Conservation (phyloP, 2,329 filamentous ascomycete species). For the Ascochyta koolunga region DNA sequence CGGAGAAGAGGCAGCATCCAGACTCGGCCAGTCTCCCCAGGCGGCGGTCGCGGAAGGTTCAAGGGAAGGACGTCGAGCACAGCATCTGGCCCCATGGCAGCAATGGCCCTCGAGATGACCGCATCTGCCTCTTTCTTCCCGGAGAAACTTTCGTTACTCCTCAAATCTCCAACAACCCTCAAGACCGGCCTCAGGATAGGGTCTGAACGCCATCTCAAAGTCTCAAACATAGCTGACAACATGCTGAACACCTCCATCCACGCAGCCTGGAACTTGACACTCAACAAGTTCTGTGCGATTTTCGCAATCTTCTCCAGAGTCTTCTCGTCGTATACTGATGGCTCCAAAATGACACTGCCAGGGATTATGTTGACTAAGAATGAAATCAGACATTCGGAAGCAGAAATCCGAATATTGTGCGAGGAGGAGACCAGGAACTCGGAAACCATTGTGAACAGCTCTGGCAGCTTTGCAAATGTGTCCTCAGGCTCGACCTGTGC, state of each 20-base stretch:
- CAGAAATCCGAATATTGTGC: conserved; percentile 91
- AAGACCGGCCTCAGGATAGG: conserved; percentile 79
- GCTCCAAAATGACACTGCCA: conserved; percentile 79
- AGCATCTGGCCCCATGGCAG: conserved; percentile 86
- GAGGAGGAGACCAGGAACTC: conserved; percentile 84
- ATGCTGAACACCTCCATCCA: conserved; percentile 96
- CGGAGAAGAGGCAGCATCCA: conserved; percentile 94
- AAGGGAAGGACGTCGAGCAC: conserved; percentile 83
- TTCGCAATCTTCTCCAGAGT: conserved; percentile 80
- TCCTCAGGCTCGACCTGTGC: conserved; percentile 87
- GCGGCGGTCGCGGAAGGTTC: conserved; percentile 78
- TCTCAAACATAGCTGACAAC: conserved; percentile 83
- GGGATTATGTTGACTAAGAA: conserved; percentile 92
- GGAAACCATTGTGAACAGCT: conserved; percentile 79
- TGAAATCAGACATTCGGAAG: conserved; percentile 92
- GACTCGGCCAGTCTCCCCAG: conserved; percentile 81
- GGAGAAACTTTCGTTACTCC: conserved; percentile 84
- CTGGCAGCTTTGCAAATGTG: conserved; percentile 87
- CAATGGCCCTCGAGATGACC: conserved; percentile 84
- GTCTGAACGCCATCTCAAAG: conserved; percentile 81
- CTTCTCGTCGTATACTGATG: conserved; percentile 92
- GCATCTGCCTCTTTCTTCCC: conserved; percentile 95
- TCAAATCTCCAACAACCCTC: conserved; percentile 82
- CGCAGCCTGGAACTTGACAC: conserved; percentile 88
- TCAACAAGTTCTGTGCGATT: conserved; percentile 75